Evolutionary conservation across 192 early-diverging fungal genomes (phyloP), one percentile per base, ranked within the genome.

Genomic region (Diversispora eburnea): DNA sequence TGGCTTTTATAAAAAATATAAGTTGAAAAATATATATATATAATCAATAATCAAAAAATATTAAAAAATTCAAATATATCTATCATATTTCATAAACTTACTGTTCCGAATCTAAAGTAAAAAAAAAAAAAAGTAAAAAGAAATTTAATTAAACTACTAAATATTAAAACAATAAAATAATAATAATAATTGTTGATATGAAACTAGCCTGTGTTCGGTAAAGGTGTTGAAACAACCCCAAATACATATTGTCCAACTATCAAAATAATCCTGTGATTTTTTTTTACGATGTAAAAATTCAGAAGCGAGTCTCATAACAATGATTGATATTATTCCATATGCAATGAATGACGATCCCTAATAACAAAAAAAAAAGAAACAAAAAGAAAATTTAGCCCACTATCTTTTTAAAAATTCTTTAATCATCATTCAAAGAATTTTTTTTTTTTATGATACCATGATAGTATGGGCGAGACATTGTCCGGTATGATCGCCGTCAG

Each of bases 211-310:
- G 77, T 90, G 89, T 77, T 90, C 89, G 8, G 89, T 90, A 49
- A 88, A 90, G 9, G 89, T 88, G 74, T 90, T 90, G 67, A 89
- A 80, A 73, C 88, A 84, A 19, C 89, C 89, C 89, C 89, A 90
- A 6, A 76, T 60, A 74, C 83, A 85, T 47, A 90, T 90, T 55
- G 83, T 81, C 62, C 76, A 84, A 80, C 89, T 90, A 73, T 90
- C 89, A 73, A 85, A 90, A 71, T 85, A 86, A 78, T 90, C 89
- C 69, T 86, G 89, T 60, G 86, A 86, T 72, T 86, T 87, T 45
- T 83, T 82, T 51, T 78, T 82, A 43, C 77, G 73, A 19, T 56
- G 74, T 22, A 90, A 76, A 88, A 88, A 90, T 8, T 84, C 85
- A 3, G 77, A 78, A 17, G 86, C 89, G 33, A 90, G 76, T 13